These are phyloP conservation scores for Trichoderma breve DNA, from an alignment of 2,329 filamentous ascomycete genomes.

Conservation along the genomic window DNA sequence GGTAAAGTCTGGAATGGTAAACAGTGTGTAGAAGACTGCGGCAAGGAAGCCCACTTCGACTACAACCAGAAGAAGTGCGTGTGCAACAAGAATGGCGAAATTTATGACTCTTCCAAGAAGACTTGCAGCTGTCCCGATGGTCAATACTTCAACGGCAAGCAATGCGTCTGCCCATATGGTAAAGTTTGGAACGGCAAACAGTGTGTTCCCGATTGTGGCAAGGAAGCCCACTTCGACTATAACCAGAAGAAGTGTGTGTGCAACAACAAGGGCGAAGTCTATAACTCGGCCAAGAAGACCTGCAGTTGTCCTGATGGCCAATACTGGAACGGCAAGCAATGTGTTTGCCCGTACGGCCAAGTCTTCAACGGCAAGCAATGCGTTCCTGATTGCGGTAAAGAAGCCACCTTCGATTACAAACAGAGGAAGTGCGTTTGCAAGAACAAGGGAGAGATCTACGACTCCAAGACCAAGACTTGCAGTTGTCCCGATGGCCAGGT, in stretches of 20 bases:
- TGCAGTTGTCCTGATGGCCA: constrained; percentile 17
- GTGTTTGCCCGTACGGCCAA: not conserved
- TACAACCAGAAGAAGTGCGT: not conserved
- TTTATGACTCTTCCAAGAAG: not conserved
- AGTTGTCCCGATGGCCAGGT: not conserved
- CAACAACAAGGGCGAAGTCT: constrained; percentile 13
- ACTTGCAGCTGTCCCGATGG: constrained; percentile 17
- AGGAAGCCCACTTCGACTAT: constrained; percentile 6
- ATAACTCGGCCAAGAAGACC: constrained; percentile 14
- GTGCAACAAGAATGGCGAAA: constrained; percentile 10
- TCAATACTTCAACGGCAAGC: constrained; percentile 2
- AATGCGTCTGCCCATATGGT: constrained; percentile 3
- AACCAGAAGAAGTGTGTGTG: constrained; percentile 15
- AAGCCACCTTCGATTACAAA: not conserved
- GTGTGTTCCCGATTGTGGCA: constrained; percentile 16
- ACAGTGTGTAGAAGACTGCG: not conserved
- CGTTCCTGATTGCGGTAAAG: constrained; percentile 13
- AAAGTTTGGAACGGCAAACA: constrained; percentile 2
- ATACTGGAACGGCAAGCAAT: constrained; percentile 4
- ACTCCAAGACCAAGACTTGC: constrained; percentile 7
- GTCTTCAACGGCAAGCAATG: constrained; percentile 3
- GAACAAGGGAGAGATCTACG: constrained; percentile 16
- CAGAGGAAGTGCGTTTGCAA: constrained; percentile 18
- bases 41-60: not conserved
- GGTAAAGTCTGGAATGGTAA: constrained; percentile 14